A percentile compares a stretch with the other conserved stretches of the same genome.
Evolutionary conservation across 1,284 basidiomycete species (phyloP).

Genomic region (Sphagnurus paluster): DNA sequence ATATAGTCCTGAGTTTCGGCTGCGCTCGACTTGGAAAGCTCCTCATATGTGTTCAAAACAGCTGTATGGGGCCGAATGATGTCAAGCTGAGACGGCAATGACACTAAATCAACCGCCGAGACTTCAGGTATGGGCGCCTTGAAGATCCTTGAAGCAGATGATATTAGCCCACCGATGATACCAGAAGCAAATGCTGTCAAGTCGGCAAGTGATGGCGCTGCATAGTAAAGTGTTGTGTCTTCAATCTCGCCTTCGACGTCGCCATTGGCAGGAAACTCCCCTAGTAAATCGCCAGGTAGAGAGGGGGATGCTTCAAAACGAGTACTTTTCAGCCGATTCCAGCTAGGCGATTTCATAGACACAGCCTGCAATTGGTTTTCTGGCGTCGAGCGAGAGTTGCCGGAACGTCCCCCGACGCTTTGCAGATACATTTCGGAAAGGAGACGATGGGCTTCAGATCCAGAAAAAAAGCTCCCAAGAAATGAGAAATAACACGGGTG

Average conservation of each 20-base stretch:
- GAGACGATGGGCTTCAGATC: too few species aligned
- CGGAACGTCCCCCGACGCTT: too few species aligned
- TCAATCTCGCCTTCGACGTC: slow-evolving; percentile 6
- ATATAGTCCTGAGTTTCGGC: too few species aligned
- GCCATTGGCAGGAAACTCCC: neutral
- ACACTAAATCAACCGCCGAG: neutral
- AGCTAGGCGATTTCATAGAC: slow-evolving; percentile 2
- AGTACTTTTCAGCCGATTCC: neutral
- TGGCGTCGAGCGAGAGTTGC: too few species aligned
- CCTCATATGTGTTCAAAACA: too few species aligned
- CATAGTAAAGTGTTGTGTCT: slow-evolving; percentile 10
- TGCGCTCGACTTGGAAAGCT: too few species aligned
- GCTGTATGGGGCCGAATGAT: too few species aligned
- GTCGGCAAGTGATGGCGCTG: slow-evolving; percentile 7
- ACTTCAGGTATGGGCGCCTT: neutral
- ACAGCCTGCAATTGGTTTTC: neutral
- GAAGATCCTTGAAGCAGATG: slow-evolving; percentile 1
- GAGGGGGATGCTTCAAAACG: slow-evolving; percentile 1
- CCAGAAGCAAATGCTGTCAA: slow-evolving; percentile 10
- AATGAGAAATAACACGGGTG: too few species aligned
- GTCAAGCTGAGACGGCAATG: neutral
- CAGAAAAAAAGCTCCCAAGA: too few species aligned
- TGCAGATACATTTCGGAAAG: too few species aligned
- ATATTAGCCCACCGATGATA: neutral
- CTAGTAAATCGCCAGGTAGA: neutral